These are phyloP conservation scores for Aspergillus conjunctus DNA, from an alignment of 495 filamentous ascomycete species.

Conservation along the genomic window DNA sequence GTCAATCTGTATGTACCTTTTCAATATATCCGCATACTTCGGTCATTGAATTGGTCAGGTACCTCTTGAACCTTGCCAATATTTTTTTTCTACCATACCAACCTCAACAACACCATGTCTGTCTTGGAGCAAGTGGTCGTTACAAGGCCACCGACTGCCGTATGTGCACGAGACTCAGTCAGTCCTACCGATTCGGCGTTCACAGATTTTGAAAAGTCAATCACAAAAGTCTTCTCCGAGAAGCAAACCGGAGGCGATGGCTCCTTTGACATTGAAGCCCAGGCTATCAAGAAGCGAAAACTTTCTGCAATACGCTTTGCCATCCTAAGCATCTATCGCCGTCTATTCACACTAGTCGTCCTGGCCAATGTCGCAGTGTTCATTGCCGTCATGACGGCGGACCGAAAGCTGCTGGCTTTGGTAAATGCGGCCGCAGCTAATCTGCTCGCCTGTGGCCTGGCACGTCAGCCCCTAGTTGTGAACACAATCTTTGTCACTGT, in stretches of 20 bases:
- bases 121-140: slow-evolving; percentile 29
- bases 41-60: background rate
- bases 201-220: slow-evolving; percentile 25
- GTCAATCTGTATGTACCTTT: slow-evolving; percentile 2
- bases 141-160: slow-evolving; percentile 29
- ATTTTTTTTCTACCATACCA: slow-evolving; percentile 14
- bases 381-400: slow-evolving; percentile 39
- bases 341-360: slow-evolving; percentile 56
- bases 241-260: slow-evolving; percentile 22
- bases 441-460: slow-evolving; percentile 56
- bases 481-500: slow-evolving; percentile 69
- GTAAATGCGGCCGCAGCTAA: slow-evolving; percentile 57
- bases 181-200: slow-evolving; percentile 30
- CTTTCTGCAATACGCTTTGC: slow-evolving; percentile 40
- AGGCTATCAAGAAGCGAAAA: slow-evolving; percentile 37
- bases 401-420: slow-evolving; percentile 40
- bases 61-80: slow-evolving; percentile 1
- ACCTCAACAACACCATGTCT: slow-evolving; percentile 36
- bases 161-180: slow-evolving; percentile 23
- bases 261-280: slow-evolving; percentile 43
- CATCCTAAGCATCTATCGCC: slow-evolving; percentile 50
- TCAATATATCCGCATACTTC: slow-evolving; percentile 1
- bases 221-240: slow-evolving; percentile 33
- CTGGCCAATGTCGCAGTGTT: slow-evolving; percentile 55
- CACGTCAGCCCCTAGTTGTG: slow-evolving; percentile 74